Conservation (phyloP, 495 filamentous ascomycete species). For the Saxophila tyrrhenica region DNA sequence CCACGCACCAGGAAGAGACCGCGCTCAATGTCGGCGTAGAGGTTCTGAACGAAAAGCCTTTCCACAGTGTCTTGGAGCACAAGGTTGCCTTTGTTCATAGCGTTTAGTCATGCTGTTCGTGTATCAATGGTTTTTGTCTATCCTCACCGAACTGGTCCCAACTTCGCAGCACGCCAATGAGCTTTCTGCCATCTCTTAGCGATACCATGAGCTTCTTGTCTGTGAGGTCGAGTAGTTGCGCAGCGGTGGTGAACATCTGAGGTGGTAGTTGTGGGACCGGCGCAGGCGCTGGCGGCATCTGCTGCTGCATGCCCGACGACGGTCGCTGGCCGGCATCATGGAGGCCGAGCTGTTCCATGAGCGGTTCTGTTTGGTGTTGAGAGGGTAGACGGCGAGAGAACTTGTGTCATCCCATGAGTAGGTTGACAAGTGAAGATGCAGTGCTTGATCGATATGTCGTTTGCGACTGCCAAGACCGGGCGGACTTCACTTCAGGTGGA, state of each 20-base stretch:
- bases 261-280: slow-evolving; percentile 48
- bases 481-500: no score
- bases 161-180: slow-evolving; percentile 82
- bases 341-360: slow-evolving; percentile 17
- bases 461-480: background rate
- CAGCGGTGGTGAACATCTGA: slow-evolving; percentile 98
- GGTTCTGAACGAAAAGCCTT: slow-evolving; percentile 57
- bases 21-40: slow-evolving; percentile 70
- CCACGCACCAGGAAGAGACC: slow-evolving; percentile 84
- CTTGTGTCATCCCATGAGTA: background rate
- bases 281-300: slow-evolving; percentile 20
- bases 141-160: slow-evolving; percentile 94
- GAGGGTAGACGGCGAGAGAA: background rate
- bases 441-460: background rate
- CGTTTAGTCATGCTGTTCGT: no score
- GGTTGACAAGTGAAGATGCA: background rate
- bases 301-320: background rate
- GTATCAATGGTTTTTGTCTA: background rate
- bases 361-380: background rate
- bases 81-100: slow-evolving; percentile 58
- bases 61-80: slow-evolving; percentile 87
- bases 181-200: slow-evolving; percentile 82
- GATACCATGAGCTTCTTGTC: slow-evolving; percentile 93
- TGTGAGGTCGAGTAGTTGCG: slow-evolving; percentile 86
- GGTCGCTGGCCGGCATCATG: slow-evolving; percentile 10